These are phyloP conservation scores for Phytophthora pluvialis DNA, from an alignment of 352 stramenopile genomes.

Conservation along the genomic window DNA sequence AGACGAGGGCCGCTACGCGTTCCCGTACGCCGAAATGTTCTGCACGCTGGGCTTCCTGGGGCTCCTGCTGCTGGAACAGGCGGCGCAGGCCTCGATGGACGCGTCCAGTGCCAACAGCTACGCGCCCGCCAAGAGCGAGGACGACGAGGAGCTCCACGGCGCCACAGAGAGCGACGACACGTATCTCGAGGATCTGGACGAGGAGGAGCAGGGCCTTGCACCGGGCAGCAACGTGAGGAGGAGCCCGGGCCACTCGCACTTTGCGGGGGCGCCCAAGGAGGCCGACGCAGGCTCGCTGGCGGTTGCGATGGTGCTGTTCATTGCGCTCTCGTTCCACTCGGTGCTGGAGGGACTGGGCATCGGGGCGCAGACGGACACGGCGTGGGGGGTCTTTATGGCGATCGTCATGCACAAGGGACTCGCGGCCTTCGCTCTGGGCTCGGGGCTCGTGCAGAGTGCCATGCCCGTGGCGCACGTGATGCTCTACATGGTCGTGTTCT, in stretches of 20 bases:
- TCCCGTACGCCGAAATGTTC: conserved; percentile 85
- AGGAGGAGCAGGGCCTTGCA: conserved; percentile 29
- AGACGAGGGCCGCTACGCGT: conserved; percentile 66
- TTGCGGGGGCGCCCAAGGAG: conserved; percentile 16
- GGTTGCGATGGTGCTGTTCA: conserved; percentile 76
- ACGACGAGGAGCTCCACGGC: conserved; percentile 44
- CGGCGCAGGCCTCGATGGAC: conserved; percentile 54
- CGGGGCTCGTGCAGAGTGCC: conserved; percentile 68
- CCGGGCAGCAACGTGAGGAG: conserved; percentile 19
- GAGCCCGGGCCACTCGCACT: conserved; percentile 42
- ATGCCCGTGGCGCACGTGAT: conserved; percentile 55
- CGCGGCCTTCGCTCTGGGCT: conserved; percentile 73
- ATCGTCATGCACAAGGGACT: conserved; percentile 86
- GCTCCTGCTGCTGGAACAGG: conserved; percentile 72
- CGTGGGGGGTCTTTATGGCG: conserved; percentile 79
- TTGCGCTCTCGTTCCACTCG: conserved; percentile 84
- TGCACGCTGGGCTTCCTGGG: conserved; percentile 74
- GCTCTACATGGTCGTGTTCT: conserved; percentile 68
- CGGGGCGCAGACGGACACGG: conserved; percentile 68
- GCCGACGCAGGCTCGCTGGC: conserved; percentile 44
- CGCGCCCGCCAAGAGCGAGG: conserved; percentile 37
- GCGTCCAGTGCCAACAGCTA: conserved; percentile 16
- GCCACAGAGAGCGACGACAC: conserved; percentile 50
- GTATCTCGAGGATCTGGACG: conserved; percentile 55
- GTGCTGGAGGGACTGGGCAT: conserved; percentile 81